These are phyloP conservation scores for Scleroderma bovista DNA, from an alignment of 768 basidiomycete genomes.

Conservation along the genomic window DNA sequence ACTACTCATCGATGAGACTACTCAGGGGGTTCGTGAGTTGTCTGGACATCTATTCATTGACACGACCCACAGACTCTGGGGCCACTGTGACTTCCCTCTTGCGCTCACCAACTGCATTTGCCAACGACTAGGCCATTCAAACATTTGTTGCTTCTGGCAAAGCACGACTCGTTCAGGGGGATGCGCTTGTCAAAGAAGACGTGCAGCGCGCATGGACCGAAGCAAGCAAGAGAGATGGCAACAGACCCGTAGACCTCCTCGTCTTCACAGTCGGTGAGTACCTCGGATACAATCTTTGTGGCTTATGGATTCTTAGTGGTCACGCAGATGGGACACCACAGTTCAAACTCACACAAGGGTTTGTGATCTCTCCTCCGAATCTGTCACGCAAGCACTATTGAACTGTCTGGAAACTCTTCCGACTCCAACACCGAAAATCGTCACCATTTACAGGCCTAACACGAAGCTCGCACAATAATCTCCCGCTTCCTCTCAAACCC, in stretches of 20 bases:
- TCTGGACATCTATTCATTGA: not conserved
- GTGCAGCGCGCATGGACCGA: constrained; percentile 48
- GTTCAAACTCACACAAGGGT: constrained; percentile 44
- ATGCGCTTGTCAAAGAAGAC: constrained; percentile 50
- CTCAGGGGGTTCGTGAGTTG: constrained; percentile 32
- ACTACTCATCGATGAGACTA: constrained; percentile 42
- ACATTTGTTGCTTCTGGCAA: constrained; percentile 43
- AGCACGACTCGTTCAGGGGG: constrained; percentile 54
- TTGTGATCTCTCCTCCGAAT: constrained; percentile 44
- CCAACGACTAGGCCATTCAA: constrained; percentile 49
- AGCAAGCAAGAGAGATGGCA: constrained; percentile 25
- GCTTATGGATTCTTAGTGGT: not conserved
- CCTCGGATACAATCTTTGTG: constrained; percentile 1
- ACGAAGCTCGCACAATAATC: constrained; percentile 33
- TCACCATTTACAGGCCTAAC: constrained; percentile 52
- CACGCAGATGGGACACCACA: constrained; percentile 40
- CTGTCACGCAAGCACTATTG: constrained; percentile 50
- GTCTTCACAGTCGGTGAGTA: constrained; percentile 58
- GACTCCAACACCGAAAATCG: constrained; percentile 39
- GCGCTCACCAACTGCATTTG: constrained; percentile 47
- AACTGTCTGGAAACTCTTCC: constrained; percentile 56
- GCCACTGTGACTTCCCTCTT: constrained; percentile 61
- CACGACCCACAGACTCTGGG: constrained; percentile 40
- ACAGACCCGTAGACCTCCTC: constrained; percentile 43
- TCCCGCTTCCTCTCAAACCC: constrained; percentile 45